Evolutionary conservation across 805 yeast genomes (phyloP), one percentile per base, ranked within the genome.

Genomic region (Yarrowia keelungensis): DNA sequence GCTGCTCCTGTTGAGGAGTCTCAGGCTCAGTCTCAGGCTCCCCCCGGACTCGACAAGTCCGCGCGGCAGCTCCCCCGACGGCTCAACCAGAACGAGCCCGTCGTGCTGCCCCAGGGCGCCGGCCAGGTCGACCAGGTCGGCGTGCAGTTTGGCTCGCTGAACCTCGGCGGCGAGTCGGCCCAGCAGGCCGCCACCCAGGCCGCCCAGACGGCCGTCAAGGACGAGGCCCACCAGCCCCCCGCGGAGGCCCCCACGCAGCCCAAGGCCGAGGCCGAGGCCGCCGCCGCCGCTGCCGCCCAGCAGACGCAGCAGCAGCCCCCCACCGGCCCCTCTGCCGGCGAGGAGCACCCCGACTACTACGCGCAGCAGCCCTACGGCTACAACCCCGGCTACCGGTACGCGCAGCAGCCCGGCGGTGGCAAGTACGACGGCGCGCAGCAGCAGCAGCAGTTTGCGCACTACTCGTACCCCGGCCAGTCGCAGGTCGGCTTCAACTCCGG

Each of bases 121-220:
- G 80, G 84, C 54, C 83, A 79, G 72, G 76, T 82, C 67, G 80
- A 79, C 74, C 78, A 83, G 61, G 84, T 85, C 38, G 88, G 87
- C 71, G 87, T 87, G 49, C 86, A 89, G 42, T 87, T 87, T 73
- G 91, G 91, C 69, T 85, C 89, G 12, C 79, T 86, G 72, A 78
- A 84, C 35, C 78, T 85, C 69, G 85, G 82, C 41, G 81, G 80
- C 38, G 82, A 79, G 65, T 75, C 75, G 49, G 77, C 75, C 50
- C 32, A 26, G 32, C 32, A 26, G 32, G 39, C 39, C 12, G 70
- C 74, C 19, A 70, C 69, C 43, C 59, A 47, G 36, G 62, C 66
- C 12, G 39, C 45, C 35, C 35, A 26, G 39, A 56, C 62, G 22
- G 64, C 49, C 41, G 64, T n/a, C 65, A 59, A 59, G 65, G 65